Conservation (phyloP, 345 rosid species). For the Eucalyptus erythrocorys region DNA sequence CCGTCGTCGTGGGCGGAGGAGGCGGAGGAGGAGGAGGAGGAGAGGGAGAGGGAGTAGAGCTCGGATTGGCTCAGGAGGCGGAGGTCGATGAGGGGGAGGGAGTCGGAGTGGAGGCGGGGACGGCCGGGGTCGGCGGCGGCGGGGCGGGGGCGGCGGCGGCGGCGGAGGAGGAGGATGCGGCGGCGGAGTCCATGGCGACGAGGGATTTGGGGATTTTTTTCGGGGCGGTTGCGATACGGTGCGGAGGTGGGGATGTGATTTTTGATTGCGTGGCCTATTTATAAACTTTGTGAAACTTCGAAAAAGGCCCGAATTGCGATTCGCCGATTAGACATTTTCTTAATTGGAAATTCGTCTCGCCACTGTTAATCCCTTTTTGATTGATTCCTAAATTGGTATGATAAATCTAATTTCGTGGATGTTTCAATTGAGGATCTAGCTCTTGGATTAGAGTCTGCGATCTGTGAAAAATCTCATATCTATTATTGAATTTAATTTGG, state of each 20-base stretch:
- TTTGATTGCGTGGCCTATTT: background rate
- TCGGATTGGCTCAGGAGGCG: constrained; percentile 52
- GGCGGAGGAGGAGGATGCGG: background rate
- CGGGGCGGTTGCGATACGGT: background rate
- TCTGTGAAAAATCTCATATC: background rate
- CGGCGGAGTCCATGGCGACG: constrained; percentile 19
- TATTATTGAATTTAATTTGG: rapidly evolving
- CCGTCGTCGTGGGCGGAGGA: constrained; percentile 19
- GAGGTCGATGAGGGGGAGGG: constrained; percentile 51
- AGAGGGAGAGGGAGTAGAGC: constrained; percentile 32
- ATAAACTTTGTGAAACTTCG: background rate
- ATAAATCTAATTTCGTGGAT: background rate
- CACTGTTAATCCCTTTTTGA: background rate
- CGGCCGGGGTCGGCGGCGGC: constrained; percentile 11
- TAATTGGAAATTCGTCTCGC: background rate
- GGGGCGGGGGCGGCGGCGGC: background rate
- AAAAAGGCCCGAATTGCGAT: background rate
- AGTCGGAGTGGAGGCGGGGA: constrained; percentile 13
- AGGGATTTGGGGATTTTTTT: background rate
- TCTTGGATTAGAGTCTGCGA: background rate
- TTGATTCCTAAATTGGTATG: background rate
- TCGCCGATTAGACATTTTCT: background rate
- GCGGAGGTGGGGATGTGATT: background rate
- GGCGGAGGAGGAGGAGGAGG: constrained; percentile 24
- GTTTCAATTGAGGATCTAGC: background rate